These are phyloP conservation scores for Hypoxylon subgilvum DNA, from an alignment of 495 filamentous ascomycete genomes.

Conservation along the genomic window DNA sequence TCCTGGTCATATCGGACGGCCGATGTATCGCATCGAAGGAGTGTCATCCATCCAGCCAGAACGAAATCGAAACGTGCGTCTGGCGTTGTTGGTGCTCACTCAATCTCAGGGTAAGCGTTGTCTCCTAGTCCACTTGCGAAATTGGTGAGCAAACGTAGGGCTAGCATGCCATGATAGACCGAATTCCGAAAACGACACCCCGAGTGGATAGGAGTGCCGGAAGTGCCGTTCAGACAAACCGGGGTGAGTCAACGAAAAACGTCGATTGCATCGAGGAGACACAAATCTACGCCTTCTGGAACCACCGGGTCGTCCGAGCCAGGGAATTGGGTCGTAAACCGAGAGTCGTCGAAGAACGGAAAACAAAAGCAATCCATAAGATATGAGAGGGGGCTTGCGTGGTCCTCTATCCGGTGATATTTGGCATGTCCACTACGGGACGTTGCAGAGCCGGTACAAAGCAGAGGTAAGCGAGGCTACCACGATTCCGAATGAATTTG, in stretches of 20 bases:
- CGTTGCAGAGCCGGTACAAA: conserved; percentile 32
- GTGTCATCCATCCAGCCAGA: conserved; percentile 13
- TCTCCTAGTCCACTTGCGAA: background rate
- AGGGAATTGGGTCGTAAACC: conserved; percentile 43
- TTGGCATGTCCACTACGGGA: conserved; percentile 36
- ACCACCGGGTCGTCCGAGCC: conserved; percentile 38
- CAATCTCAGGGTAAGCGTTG: conserved; percentile 32
- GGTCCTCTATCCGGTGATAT: conserved; percentile 31
- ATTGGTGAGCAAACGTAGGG: background rate
- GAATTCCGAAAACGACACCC: conserved; percentile 36
- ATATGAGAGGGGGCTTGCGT: conserved; percentile 42
- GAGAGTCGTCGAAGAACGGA: conserved; percentile 47
- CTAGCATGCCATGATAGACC: conserved; percentile 33
- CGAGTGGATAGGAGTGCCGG: conserved; percentile 32
- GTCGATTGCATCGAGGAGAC: conserved; percentile 19
- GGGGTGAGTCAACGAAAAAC: conserved; percentile 22
- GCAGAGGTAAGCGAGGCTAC: conserved; percentile 26
- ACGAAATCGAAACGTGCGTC: conserved; percentile 1
- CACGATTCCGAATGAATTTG: conserved; percentile 33
- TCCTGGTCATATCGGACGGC: conserved; percentile 30
- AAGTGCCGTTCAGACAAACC: conserved; percentile 45
- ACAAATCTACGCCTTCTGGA: conserved; percentile 33
- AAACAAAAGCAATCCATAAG: conserved; percentile 45
- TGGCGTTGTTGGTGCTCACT: conserved; percentile 12
- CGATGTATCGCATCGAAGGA: conserved; percentile 42